Conservation (phyloP, 768 basidiomycete species). For the Russula virescens region DNA sequence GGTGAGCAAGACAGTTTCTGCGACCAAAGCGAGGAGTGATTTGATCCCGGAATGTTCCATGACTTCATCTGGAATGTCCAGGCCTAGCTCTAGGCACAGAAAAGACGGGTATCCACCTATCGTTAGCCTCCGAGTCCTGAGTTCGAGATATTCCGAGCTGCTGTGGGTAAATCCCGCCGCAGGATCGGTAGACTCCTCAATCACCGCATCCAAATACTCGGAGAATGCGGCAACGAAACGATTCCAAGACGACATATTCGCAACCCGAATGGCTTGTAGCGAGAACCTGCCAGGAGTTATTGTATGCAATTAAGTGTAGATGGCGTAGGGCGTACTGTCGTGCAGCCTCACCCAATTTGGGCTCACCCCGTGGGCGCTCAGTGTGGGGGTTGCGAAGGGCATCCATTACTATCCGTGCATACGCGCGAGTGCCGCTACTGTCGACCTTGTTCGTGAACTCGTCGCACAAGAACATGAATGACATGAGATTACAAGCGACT, state of each 20-base stretch:
- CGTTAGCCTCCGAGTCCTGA: constrained; percentile 38
- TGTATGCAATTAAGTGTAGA: too few species aligned
- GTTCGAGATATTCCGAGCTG: constrained; percentile 37
- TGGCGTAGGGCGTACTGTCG: constrained; percentile 32
- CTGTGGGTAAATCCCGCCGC: constrained; percentile 30
- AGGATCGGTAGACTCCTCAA: constrained; percentile 38
- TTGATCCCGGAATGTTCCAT: constrained; percentile 33
- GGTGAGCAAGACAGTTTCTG: too few species aligned
- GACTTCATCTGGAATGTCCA: constrained; percentile 26
- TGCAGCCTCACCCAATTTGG: constrained; percentile 36
- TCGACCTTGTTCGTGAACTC: constrained; percentile 42
- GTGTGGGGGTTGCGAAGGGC: constrained; percentile 34
- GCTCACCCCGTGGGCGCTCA: constrained; percentile 33
- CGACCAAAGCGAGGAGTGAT: constrained; percentile 5
- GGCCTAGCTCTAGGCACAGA: constrained; percentile 31
- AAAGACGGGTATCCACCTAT: constrained; percentile 38
- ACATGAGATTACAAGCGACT: constrained; percentile 46
- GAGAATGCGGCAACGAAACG: constrained; percentile 37
- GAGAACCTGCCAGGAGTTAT: background rate
- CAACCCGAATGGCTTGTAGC: constrained; percentile 18
- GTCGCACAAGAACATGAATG: constrained; percentile 45
- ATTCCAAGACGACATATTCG: constrained; percentile 27
- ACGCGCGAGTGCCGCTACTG: constrained; percentile 29
- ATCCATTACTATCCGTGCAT: constrained; percentile 38
- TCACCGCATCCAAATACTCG: constrained; percentile 35